A percentile compares a stretch with the other conserved stretches of the same genome.
Evolutionary conservation across 306 rosid genomes (phyloP).

Genomic region (Spatholobus suberectus): DNA sequence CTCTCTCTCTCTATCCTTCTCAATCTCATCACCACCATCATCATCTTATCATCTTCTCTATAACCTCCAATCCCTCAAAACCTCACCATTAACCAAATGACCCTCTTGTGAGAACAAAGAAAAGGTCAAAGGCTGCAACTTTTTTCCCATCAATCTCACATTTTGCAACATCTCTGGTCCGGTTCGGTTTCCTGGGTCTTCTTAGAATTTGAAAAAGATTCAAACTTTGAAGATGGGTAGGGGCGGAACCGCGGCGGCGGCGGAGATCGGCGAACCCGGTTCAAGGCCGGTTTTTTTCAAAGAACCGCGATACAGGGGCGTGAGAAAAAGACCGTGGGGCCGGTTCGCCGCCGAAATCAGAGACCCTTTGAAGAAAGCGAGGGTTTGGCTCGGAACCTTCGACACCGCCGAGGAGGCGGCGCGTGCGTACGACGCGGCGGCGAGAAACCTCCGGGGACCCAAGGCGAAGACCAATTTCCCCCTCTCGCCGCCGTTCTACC

Average conservation of each 20-base stretch:
- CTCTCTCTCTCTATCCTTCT: conserved; percentile 6
- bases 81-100: conserved; percentile 6
- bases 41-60: neutral
- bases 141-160: neutral
- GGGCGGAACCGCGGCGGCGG: conserved; percentile 32
- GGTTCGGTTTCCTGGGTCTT: neutral
- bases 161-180: neutral
- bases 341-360: conserved; percentile 98
- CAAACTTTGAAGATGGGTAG: conserved; percentile 42
- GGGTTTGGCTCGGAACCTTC: conserved; percentile 95
- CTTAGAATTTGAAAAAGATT: conserved; percentile 33
- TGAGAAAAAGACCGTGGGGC: conserved; percentile 93
- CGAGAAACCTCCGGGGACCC: conserved; percentile 80
- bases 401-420: conserved; percentile 95
- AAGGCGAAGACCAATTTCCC: conserved; percentile 89
- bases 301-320: conserved; percentile 74
- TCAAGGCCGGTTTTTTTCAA: conserved; percentile 42
- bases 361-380: conserved; percentile 84
- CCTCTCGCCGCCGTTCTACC: conserved; percentile 42
- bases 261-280: conserved; percentile 3
- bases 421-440: conserved; percentile 86
- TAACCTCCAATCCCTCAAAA: conserved; percentile 23
- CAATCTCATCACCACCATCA: conserved; percentile 9
- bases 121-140: neutral
- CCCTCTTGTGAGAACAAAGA: neutral